These are phyloP conservation scores for Talaromyces marneffei DNA, from an alignment of 2,329 filamentous ascomycete species.

Conservation along the genomic window DNA sequence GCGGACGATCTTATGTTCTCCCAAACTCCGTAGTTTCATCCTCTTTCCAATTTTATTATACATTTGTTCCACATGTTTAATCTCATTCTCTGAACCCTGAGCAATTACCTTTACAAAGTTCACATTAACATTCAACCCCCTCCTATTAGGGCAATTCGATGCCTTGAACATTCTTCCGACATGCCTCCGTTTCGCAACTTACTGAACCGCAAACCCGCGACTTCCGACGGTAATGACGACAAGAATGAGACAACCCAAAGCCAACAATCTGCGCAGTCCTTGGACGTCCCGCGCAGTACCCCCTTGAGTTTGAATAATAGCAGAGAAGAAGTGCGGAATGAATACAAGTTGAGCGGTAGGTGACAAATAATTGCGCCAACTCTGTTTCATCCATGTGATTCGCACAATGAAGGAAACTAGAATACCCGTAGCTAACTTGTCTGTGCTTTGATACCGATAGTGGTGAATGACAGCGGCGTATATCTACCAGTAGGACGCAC, in stretches of 20 bases:
- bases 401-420: neutral
- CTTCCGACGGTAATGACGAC: slow-evolving; percentile 24
- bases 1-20: slow-evolving; percentile 1
- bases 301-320: slow-evolving; percentile 56
- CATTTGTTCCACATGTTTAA: neutral
- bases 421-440: slow-evolving; percentile 2
- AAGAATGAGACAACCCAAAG: slow-evolving; percentile 52
- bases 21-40: neutral
- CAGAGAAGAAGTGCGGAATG: slow-evolving; percentile 61
- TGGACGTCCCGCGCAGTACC: slow-evolving; percentile 40
- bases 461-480: slow-evolving; percentile 91
- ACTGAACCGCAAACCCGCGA: slow-evolving; percentile 57
- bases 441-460: slow-evolving; percentile 46
- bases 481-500: slow-evolving; percentile 71
- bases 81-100: neutral
- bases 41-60: too few relatives aligned
- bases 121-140: too few relatives aligned
- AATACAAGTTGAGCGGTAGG: slow-evolving; percentile 75
- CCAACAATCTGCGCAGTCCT: slow-evolving; percentile 31
- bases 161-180: slow-evolving; percentile 17
- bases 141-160: neutral
- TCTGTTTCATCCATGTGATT: neutral
- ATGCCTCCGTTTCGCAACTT: slow-evolving; percentile 70
- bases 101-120: too few relatives aligned
- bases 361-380: neutral